Evolutionary conservation across 345 rosid species (phyloP).

Genomic region (Eutrema yunnanense): DNA sequence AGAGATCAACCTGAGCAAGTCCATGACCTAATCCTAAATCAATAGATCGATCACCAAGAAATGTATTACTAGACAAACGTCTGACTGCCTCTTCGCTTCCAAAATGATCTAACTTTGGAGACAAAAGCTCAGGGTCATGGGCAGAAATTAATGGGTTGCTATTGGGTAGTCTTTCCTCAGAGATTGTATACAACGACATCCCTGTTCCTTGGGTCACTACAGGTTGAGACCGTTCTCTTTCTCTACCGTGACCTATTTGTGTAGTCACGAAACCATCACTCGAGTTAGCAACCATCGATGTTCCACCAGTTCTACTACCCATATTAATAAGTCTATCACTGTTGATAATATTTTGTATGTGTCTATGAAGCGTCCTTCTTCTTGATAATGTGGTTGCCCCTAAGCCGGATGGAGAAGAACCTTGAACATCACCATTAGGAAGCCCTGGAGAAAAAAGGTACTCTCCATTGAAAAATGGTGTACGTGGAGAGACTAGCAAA

Average conservation of each 20-base stretch:
- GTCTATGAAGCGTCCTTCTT: conserved; percentile 82
- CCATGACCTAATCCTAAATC: conserved; percentile 53
- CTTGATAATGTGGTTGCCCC: conserved; percentile 76
- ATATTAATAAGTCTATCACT: conserved; percentile 41
- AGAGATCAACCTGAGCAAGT: conserved; percentile 30
- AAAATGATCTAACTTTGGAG: conserved; percentile 34
- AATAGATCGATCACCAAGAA: conserved; percentile 27
- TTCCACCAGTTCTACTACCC: conserved; percentile 43
- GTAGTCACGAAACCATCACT: conserved; percentile 33
- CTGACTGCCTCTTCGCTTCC: conserved; percentile 38
- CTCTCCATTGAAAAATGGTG: conserved; percentile 42
- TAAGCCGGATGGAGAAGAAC: conserved; percentile 59
- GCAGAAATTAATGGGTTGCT: conserved; percentile 35
- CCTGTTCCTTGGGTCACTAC: conserved; percentile 34
- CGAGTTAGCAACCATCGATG: conserved; percentile 37
- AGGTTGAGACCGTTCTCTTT: conserved; percentile 34
- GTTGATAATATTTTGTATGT: conserved; percentile 63
- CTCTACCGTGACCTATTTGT: conserved; percentile 44
- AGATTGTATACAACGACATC: conserved; percentile 21
- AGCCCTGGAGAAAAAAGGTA: conserved; percentile 65
- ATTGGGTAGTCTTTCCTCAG: conserved; percentile 40
- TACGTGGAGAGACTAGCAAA: conserved; percentile 47
- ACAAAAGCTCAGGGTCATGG: conserved; percentile 36
- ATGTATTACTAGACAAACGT: conserved; percentile 21
- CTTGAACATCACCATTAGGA: conserved; percentile 42